Conservation (phyloP, 345 rosid species). For the Draba incana region DNA sequence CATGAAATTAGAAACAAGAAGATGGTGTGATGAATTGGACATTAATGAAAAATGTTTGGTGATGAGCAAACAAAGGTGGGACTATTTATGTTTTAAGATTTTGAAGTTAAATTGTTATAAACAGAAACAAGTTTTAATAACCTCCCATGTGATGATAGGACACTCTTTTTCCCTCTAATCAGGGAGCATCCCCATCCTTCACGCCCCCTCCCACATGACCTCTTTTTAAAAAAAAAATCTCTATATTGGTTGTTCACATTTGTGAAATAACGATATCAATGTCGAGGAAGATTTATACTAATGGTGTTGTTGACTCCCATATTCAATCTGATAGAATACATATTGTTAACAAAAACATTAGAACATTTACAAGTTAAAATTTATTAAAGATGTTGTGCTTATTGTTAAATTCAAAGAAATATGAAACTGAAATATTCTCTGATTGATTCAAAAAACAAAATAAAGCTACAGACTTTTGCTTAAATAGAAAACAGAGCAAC, state of each 20-base stretch:
- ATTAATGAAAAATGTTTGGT: conserved; percentile 38
- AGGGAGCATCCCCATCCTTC: conserved; percentile 43
- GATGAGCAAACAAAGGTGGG: conserved; percentile 43
- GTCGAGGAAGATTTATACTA: too few relatives aligned
- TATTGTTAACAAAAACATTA: background rate
- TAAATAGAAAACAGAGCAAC: too few relatives aligned
- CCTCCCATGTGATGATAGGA: conserved; percentile 46
- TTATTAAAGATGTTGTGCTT: background rate
- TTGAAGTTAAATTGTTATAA: conserved; percentile 29
- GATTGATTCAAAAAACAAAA: too few relatives aligned
- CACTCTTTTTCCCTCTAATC: conserved; percentile 35
- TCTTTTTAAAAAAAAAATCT: background rate
- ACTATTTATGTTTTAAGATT: conserved; percentile 34
- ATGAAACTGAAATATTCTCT: too few relatives aligned
- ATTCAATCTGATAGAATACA: background rate
- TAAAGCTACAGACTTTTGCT: too few relatives aligned
- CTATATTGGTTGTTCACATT: background rate
- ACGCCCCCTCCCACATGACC: conserved; percentile 41
- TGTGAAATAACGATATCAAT: background rate
- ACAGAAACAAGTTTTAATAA: conserved; percentile 28
- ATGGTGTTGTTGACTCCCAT: background rate
- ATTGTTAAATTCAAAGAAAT: too few relatives aligned
- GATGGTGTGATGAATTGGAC: conserved; percentile 41
- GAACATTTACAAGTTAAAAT: background rate
- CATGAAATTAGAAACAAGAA: conserved; percentile 38